A percentile compares a stretch with the other conserved stretches of the same genome.
These are phyloP conservation scores for Nakaseomyces kungkrabaensis DNA, from an alignment of 1,139 yeast species.

Conservation along the genomic window DNA sequence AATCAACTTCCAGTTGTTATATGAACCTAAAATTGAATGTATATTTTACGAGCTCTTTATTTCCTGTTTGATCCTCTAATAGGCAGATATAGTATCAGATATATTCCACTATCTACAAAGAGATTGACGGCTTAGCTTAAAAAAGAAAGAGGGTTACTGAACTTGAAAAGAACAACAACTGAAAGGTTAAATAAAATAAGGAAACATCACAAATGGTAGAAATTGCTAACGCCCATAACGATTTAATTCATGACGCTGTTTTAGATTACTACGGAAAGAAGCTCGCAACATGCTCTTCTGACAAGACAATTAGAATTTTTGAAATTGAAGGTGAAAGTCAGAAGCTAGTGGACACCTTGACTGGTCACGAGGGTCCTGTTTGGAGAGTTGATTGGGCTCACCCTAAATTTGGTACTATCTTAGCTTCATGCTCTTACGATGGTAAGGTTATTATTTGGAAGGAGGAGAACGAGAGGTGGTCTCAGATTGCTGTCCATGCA, in stretches of 20 bases:
- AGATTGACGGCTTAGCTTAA: no score
- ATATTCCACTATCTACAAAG: no score
- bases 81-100: no score
- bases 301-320: constrained; percentile 84
- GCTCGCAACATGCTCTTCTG: constrained; percentile 91
- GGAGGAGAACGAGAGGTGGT: constrained; percentile 86
- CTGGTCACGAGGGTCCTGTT: constrained; percentile 94
- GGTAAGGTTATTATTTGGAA: constrained; percentile 94
- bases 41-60: no score
- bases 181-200: not conserved
- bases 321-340: constrained; percentile 82
- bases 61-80: no score
- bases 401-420: constrained; percentile 90
- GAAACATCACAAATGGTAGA: constrained; percentile 39
- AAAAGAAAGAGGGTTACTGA: no score
- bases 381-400: constrained; percentile 99
- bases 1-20: no score
- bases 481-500: constrained; percentile 75
- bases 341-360: constrained; percentile 67
- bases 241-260: constrained; percentile 92
- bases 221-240: constrained; percentile 75
- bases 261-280: constrained; percentile 93
- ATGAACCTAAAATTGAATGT: no score
- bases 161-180: no score
- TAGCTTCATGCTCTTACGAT: constrained; percentile 92